Evolutionary conservation across 306 rosid species (phyloP).

Genomic region (Corylus americana): DNA sequence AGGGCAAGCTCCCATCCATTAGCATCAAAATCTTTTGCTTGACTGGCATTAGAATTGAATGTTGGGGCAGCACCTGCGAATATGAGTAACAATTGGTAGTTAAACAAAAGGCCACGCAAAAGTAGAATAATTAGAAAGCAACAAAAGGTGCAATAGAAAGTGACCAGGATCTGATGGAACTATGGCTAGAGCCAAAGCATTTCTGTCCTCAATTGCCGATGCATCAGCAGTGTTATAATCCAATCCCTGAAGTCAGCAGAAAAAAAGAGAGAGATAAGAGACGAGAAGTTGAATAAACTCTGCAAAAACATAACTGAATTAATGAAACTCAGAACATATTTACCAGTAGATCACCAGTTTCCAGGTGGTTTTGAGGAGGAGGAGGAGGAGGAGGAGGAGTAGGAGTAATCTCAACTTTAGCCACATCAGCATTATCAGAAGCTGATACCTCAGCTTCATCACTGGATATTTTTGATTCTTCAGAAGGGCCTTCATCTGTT

Average conservation of each 20-base stretch:
- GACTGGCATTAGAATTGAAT: slow-evolving; percentile 54
- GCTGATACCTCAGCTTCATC: slow-evolving; percentile 68
- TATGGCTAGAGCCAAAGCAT: slow-evolving; percentile 90
- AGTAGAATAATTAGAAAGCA: slow-evolving; percentile 29
- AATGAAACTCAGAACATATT: slow-evolving; percentile 11
- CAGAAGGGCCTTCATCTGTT: slow-evolving; percentile 69
- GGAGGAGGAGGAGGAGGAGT: slow-evolving; percentile 46
- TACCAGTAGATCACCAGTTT: slow-evolving; percentile 90
- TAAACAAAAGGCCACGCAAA: slow-evolving; percentile 22
- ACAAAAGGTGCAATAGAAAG: slow-evolving; percentile 13
- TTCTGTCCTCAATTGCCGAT: slow-evolving; percentile 78
- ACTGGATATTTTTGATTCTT: slow-evolving; percentile 51
- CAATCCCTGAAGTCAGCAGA: slow-evolving; percentile 69
- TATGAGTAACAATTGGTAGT: slow-evolving; percentile 21
- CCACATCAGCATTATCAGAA: slow-evolving; percentile 43
- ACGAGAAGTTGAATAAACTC: neutral
- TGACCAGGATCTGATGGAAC: slow-evolving; percentile 74
- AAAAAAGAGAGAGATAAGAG: neutral
- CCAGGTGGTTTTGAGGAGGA: slow-evolving; percentile 51
- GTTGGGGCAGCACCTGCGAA: slow-evolving; percentile 56
- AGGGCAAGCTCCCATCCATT: slow-evolving; percentile 99
- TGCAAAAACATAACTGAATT: slow-evolving; percentile 10
- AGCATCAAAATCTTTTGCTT: slow-evolving; percentile 78
- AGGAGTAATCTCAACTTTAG: slow-evolving; percentile 51
- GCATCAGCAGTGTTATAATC: slow-evolving; percentile 57